Conservation (phyloP, 768 basidiomycete species). For the Chalciporus piperatus region DNA sequence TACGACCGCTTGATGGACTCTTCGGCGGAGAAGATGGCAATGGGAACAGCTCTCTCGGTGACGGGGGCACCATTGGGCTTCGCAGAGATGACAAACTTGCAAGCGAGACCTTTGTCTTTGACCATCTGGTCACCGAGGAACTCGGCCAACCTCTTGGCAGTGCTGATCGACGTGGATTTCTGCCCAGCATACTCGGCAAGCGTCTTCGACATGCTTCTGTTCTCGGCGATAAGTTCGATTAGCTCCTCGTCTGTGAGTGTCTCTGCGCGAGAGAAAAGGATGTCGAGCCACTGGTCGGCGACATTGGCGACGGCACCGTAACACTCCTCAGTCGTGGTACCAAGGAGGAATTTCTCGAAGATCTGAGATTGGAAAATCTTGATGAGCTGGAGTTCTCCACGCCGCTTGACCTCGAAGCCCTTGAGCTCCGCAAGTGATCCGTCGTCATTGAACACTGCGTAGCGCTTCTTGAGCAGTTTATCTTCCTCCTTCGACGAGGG, state of each 20-base stretch:
- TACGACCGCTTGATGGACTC: constrained; percentile 86
- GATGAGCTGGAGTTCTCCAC: constrained; percentile 96
- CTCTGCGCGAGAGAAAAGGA: constrained; percentile 85
- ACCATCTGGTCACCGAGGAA: constrained; percentile 99
- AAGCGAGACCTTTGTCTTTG: constrained; percentile 97
- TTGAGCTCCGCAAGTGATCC: constrained; percentile 97
- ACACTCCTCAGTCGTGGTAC: constrained; percentile 91
- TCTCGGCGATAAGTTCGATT: constrained; percentile 97
- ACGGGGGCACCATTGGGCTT: constrained; percentile 92
- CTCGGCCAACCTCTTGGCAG: constrained; percentile 90
- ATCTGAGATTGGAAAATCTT: constrained; percentile 99
- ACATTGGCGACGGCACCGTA: constrained; percentile 91
- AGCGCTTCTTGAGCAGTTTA: constrained; percentile 96
- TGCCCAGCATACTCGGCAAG: constrained; percentile 94
- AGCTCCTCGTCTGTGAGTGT: constrained; percentile 87
- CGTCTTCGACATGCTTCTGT: constrained; percentile 96
- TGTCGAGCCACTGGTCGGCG: constrained; percentile 96
- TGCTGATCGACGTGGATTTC: constrained; percentile 98
- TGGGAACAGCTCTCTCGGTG: constrained; percentile 93
- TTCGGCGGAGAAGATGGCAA: constrained; percentile 97
- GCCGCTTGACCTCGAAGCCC: constrained; percentile 97
- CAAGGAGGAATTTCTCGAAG: constrained; percentile 96
- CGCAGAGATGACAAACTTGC: constrained; percentile 98
- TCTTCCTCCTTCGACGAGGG: constrained; percentile 99
- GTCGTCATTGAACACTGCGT: constrained; percentile 98